Base-by-base conservation (phyloP, 1,139 yeast species). In the Maudiozyma humilis region DNA sequence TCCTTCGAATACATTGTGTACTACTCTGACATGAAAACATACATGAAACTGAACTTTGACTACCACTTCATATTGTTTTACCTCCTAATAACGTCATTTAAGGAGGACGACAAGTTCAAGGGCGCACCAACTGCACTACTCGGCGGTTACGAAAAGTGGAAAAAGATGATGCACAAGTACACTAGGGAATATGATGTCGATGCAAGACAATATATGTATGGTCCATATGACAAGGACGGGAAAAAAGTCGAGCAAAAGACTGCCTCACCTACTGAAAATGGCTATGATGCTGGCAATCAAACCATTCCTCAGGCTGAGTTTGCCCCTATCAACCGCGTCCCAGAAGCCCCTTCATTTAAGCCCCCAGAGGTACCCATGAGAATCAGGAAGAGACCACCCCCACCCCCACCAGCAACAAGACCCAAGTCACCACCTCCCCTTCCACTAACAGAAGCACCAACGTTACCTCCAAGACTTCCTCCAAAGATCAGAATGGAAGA, bases 1-100 rank as follows among this genome's bases (percentile, higher is more conserved):
- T 63, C 62, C 25, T 82, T 71, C 54, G 80, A 79, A 43, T 60
- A 72, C 32, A 67, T 82, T 8, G 75, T 81, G 2, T 54, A 78
- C 3, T 75, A 81, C 55, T 78, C 75, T 38, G 70, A 70, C 46
- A 56, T 57, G 47, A 55, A 53, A 19, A 66, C 69, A 1, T 62
- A 52, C 42, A 52, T 67, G 54, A 47, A 54, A n/a, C 56, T 66
- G 3, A 56, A 59, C 18, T 57, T 55, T 43, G 69, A 66, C 46
- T 66, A 59, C 45, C 51, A 52, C 43, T 54, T 60, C 32, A 50
- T 54, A 2, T 49, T 62, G 13, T 62, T 60, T 39, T 52, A 59
- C 37, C 40, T 62, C 6, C 36, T 62, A 18, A 50, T 51, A 8
- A 48, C 60, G 2, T 51, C 61, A 1, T 44, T 41, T 4, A 38